phyloP scores from a whole-genome alignment of 306 rosid genomes.

The Albizia julibrissin region DNA sequence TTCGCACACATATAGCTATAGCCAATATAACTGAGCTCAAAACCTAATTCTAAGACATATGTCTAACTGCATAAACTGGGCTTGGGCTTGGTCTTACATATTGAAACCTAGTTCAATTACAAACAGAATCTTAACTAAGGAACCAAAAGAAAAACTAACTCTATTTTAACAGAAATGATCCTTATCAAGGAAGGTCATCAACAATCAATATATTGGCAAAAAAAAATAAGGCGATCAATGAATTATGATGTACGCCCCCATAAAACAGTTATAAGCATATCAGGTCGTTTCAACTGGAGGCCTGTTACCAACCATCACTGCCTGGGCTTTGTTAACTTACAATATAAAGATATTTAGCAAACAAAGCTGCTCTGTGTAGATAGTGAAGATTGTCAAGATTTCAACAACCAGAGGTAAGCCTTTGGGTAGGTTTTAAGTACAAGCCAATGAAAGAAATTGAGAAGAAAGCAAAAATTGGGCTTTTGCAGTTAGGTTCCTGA shows the following conservation, averaged over 20 bases:
- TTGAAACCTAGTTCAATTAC: not conserved
- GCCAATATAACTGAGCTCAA: not conserved
- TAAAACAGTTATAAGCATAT: conserved; percentile 19
- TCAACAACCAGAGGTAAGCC: conserved; percentile 19
- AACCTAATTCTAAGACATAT: not conserved
- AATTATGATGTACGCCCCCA: conserved; percentile 19
- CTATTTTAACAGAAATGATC: not conserved
- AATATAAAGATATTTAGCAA: conserved; percentile 1
- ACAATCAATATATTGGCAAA: not conserved
- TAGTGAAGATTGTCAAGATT: conserved; percentile 18
- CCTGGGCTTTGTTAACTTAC: conserved; percentile 10
- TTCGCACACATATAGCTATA: not conserved
- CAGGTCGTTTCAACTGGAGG: conserved; percentile 11
- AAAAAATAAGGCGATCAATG: conserved; percentile 7
- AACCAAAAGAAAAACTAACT: not conserved
- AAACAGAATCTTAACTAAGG: not conserved
- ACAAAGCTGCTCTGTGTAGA: not conserved
- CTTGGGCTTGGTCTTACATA: not conserved
- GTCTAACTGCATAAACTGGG: not conserved
- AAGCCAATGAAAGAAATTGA: not conserved
- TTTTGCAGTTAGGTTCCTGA: not conserved
- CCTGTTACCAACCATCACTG: conserved; percentile 11
- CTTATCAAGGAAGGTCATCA: conserved; percentile 26
- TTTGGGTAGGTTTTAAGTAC: not conserved
- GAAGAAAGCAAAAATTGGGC: not conserved